These are phyloP conservation scores for Trebouxia sp. DNA, from an alignment of 139 green algal genomes.

Conservation along the genomic window DNA sequence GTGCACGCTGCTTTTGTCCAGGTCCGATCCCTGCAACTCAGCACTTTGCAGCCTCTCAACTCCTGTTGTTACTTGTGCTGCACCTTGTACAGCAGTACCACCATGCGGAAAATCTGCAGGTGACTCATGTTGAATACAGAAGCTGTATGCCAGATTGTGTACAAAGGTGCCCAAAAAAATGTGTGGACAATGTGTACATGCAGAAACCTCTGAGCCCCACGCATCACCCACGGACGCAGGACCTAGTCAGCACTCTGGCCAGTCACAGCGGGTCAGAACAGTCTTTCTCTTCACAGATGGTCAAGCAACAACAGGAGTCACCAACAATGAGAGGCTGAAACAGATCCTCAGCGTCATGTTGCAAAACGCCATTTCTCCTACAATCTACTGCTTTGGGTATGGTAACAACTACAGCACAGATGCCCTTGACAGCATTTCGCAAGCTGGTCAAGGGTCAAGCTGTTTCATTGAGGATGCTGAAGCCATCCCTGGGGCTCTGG, in stretches of 20 bases:
- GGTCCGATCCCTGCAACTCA: neutral
- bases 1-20: neutral
- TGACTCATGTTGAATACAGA: too few relatives aligned
- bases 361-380: neutral
- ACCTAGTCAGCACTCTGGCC: neutral
- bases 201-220: neutral
- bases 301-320: constrained; percentile 4
- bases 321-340: neutral
- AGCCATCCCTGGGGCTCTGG: neutral
- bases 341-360: neutral
- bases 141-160: too few relatives aligned
- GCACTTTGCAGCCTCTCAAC: neutral
- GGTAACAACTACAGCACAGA: neutral
- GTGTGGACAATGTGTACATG: neutral
- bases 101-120: neutral
- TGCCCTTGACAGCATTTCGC: neutral
- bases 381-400: constrained; percentile 7
- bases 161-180: too few relatives aligned
- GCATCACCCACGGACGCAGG: too few relatives aligned
- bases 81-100: neutral
- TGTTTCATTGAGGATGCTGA: constrained; percentile 6
- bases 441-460: neutral
- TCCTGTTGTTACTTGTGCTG: neutral
- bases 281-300: constrained; percentile 24
- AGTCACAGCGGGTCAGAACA: constrained; percentile 1